These are phyloP conservation scores for Camellia sinensis DNA, from an alignment of 148 eudicot species.

Conservation along the genomic window DNA sequence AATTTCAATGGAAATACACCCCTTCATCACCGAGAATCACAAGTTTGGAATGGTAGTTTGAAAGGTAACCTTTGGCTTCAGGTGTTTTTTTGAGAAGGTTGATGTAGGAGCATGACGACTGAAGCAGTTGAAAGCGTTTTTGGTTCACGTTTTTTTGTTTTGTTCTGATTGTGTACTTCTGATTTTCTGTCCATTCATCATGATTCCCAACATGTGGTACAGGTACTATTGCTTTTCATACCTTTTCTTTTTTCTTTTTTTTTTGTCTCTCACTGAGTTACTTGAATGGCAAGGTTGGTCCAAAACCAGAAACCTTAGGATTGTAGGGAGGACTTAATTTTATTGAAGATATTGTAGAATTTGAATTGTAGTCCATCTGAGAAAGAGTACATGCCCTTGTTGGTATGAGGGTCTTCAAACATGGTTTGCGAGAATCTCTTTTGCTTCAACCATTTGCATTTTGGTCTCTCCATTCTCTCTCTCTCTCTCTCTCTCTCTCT, in stretches of 20 bases:
- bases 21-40: background rate
- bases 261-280: background rate
- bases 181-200: conserved; percentile 3
- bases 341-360: background rate
- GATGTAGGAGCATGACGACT: conserved; percentile 10
- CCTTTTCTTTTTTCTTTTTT: background rate
- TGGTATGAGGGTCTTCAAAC: background rate
- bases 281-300: background rate
- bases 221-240: conserved; percentile 5
- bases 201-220: conserved; percentile 10
- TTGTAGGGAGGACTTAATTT: background rate
- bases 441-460: background rate
- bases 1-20: background rate
- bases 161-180: background rate
- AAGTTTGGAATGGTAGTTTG: background rate
- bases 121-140: background rate
- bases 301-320: background rate
- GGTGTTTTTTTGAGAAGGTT: background rate
- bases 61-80: background rate
- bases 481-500: no score
- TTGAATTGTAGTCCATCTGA: background rate
- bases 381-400: background rate
- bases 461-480: conserved; percentile 4
- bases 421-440: conserved; percentile 1
- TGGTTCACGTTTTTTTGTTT: conserved; percentile 8